Evolutionary conservation across 768 basidiomycete genomes (phyloP).

Genomic region (Suillus clintonianus): DNA sequence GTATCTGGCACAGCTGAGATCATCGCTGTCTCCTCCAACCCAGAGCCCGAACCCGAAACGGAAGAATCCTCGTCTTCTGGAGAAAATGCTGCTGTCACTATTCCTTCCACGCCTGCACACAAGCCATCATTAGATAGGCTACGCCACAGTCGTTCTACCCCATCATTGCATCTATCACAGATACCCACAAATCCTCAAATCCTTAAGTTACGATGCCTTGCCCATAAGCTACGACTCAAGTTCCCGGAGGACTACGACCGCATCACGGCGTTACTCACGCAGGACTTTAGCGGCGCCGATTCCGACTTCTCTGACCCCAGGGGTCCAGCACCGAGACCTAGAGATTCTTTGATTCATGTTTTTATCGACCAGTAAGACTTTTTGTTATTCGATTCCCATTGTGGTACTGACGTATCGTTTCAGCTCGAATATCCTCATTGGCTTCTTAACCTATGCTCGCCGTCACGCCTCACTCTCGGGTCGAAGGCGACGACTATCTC

Average conservation of each 20-base stretch:
- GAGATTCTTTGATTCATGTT: conserved; percentile 39
- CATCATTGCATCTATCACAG: conserved; percentile 40
- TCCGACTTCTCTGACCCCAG: conserved; percentile 36
- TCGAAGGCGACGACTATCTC: conserved; percentile 61
- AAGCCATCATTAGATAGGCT: conserved; percentile 26
- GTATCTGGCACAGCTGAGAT: conserved; percentile 15
- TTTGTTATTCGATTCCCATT: not conserved
- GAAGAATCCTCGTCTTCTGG: conserved; percentile 33
- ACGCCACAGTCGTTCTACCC: conserved; percentile 50
- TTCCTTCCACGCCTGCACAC: conserved; percentile 32
- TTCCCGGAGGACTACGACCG: conserved; percentile 54
- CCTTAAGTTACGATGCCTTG: conserved; percentile 53
- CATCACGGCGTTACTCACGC: conserved; percentile 32
- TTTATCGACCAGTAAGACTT: conserved; percentile 48
- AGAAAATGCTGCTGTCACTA: conserved; percentile 16
- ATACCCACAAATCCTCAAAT: conserved; percentile 49
- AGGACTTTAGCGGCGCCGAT: conserved; percentile 36
- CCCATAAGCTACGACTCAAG: conserved; percentile 53
- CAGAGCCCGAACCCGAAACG: conserved; percentile 21
- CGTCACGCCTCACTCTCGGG: conserved; percentile 44
- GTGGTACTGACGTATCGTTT: not conserved
- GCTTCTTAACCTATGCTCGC: conserved; percentile 71
- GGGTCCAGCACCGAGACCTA: conserved; percentile 32
- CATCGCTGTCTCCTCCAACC: conserved; percentile 17
- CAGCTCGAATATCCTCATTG: conserved; percentile 88